Evolutionary conservation across 1,284 basidiomycete genomes (phyloP).

Genomic region (Sutorius eximius): DNA sequence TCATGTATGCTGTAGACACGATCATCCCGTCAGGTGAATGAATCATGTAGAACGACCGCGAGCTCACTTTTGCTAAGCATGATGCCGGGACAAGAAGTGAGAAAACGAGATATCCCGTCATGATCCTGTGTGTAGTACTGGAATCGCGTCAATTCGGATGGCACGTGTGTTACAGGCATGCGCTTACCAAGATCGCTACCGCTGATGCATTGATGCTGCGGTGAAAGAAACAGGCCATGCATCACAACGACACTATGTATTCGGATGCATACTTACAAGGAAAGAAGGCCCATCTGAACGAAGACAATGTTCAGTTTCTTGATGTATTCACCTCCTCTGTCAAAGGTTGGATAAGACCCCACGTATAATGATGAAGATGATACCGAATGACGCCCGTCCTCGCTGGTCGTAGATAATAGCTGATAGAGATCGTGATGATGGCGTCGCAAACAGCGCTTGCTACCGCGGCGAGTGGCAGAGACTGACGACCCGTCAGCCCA

Average conservation of each 20-base stretch:
- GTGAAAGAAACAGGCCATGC: background rate
- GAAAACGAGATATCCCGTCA: background rate
- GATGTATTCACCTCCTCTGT: slow-evolving; percentile 13
- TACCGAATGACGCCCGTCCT: slow-evolving; percentile 20
- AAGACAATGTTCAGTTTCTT: slow-evolving; percentile 19
- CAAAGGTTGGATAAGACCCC: background rate
- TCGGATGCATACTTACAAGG: slow-evolving; percentile 12
- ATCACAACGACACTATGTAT: no score
- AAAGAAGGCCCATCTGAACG: slow-evolving; percentile 28
- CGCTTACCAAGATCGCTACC: slow-evolving; percentile 17
- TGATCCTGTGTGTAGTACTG: slow-evolving; percentile 21
- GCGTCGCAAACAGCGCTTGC: slow-evolving; percentile 21
- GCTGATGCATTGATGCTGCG: slow-evolving; percentile 15
- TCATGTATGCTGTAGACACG: slow-evolving; percentile 22
- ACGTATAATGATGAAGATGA: background rate
- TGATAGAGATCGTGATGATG: slow-evolving; percentile 21
- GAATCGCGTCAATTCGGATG: background rate
- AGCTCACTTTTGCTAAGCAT: slow-evolving; percentile 20
- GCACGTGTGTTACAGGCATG: background rate
- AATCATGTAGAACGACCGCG: background rate
- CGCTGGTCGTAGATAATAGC: slow-evolving; percentile 21
- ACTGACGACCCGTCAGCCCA: slow-evolving; percentile 6
- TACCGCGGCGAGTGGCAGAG: slow-evolving; percentile 3
- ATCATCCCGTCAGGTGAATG: background rate
- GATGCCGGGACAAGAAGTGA: slow-evolving; percentile 10